Base-by-base conservation (phyloP, 805 yeast species). In the Ascoidea tarda region DNA sequence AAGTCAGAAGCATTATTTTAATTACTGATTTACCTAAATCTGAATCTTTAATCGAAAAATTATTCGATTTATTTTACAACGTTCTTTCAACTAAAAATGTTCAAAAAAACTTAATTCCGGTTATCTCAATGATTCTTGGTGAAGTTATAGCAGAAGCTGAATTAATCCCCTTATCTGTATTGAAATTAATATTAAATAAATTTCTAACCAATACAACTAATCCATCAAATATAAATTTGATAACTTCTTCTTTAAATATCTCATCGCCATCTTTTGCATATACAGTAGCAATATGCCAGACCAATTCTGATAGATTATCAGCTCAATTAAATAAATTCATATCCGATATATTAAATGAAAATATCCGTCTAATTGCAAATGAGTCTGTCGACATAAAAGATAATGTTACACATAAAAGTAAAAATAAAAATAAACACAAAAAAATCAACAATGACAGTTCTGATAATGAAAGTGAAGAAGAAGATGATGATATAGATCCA, bases 241-340 rank as follows among this genome's bases (percentile, higher is more conserved):
- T 62, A 6, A 53, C 57, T 12, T 32, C 45, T 16, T 60, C 63
- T 50, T 62, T 61, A 4, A 50, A 55, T 8, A 60, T 59, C 14
- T 46, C 63, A 2, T 63, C 68, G n/a, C 59, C 61, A 32, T 67
- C 68, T 6, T 55, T 66, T 45, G 60, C 57, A 6, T 58, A 59
- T 32, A 58, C 55, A 38, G 14, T 10, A 10, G 8, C 14, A 12
- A 74, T 89, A 2, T 87, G 96, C 62, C 81, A 78, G 53, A 69
- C 78, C 1, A 85, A 86, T 58, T 64, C 80, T 1, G 95, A 85
- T 56, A 73, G 88, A 55, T 73, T 89, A 74, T 78, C 91, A 14
- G 75, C 95, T 57, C 79, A 79, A 55, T 70, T 87, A 42, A 84
- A 95, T 2, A 89, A 82, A 62, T 83, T 82, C 58, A 85, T 87